Base-by-base conservation (phyloP, 805 yeast species). In the Yarrowia sp. region DNA sequence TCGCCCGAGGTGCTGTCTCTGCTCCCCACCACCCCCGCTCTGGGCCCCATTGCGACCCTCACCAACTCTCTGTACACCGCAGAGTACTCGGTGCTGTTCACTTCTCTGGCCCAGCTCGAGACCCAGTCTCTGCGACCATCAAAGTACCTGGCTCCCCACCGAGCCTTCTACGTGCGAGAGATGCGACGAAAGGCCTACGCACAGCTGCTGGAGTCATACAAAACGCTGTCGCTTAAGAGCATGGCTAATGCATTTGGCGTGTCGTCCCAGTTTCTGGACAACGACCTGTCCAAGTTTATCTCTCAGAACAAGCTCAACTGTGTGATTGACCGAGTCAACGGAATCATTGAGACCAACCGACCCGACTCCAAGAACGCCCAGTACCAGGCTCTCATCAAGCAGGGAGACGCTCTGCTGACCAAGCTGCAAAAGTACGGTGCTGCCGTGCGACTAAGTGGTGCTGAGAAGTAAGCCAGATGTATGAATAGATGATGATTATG, bases 381-480 rank as follows among this genome's bases (percentile, higher is more conserved):
- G 80, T 95, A 93, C 79, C 97, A 92, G 77, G 79, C 83, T 71
- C 84, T 95, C 75, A 88, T 95, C 75, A 92, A 91, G 79, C 96
- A 89, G 77, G 98, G 99, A 71, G 99, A 95, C 76, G 87, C 88
- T 1, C 83, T 95, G 74, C 86, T 95, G 77, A 94, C 99, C 16
- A 95, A 94, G 79, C 84, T 95, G 76, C 99, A 95, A 79, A 95
- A 93, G 79, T 95, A 94, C 74, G 97, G 97, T 58, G 97, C 98
- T 55, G 97, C 98, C 26, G 98, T 95, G 63, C 90, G 96, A 78
- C 84, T 95, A 74, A 89, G 96, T 76, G 98, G 98, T 59, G 90
- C 97, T 36, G 97, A 92, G 70, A 63, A 63, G 48, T 63, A 63
- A 8, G 3, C 12, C 4, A 9, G 19, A 40, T 26, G 19, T 43